A percentile compares a stretch with the other conserved stretches of the same genome.
These are phyloP conservation scores for Neurospora tetraspora DNA, from an alignment of 495 filamentous ascomycete genomes.

Conservation along the genomic window DNA sequence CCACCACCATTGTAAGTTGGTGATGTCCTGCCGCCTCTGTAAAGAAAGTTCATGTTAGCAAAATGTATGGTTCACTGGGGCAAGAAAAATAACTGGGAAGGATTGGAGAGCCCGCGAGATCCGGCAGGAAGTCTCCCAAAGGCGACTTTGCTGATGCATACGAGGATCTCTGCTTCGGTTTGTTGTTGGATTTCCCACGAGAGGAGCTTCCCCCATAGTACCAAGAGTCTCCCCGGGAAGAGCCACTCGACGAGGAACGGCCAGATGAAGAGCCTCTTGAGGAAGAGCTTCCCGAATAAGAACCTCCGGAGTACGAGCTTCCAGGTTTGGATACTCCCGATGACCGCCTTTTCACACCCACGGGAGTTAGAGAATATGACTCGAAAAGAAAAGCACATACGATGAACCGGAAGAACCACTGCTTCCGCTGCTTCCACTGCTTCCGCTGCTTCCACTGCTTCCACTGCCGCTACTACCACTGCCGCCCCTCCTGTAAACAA, in stretches of 20 bases:
- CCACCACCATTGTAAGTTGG: constrained; percentile 50
- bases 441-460: neutral
- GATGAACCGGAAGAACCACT: neutral
- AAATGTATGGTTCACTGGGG: neutral
- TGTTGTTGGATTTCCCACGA: neutral
- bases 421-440: neutral
- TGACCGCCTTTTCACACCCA: neutral
- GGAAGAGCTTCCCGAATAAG: neutral
- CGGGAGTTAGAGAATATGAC: neutral
- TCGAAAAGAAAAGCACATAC: neutral
- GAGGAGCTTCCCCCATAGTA: neutral
- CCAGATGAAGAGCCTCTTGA: neutral
- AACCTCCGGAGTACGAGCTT: neutral
- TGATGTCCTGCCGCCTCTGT: constrained; percentile 12
- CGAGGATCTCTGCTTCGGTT: neutral
- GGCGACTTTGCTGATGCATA: neutral
- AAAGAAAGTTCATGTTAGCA: constrained; percentile 1
- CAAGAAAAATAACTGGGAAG: neutral
- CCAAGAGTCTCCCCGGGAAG: neutral
- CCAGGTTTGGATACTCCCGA: neutral
- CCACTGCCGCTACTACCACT: neutral
- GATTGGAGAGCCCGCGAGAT: neutral
- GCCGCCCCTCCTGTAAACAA: neutral
- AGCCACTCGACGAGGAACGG: neutral
- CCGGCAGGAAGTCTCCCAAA: neutral